Evolutionary conservation across 768 basidiomycete species (phyloP).

Genomic region (Boletus fagicola): DNA sequence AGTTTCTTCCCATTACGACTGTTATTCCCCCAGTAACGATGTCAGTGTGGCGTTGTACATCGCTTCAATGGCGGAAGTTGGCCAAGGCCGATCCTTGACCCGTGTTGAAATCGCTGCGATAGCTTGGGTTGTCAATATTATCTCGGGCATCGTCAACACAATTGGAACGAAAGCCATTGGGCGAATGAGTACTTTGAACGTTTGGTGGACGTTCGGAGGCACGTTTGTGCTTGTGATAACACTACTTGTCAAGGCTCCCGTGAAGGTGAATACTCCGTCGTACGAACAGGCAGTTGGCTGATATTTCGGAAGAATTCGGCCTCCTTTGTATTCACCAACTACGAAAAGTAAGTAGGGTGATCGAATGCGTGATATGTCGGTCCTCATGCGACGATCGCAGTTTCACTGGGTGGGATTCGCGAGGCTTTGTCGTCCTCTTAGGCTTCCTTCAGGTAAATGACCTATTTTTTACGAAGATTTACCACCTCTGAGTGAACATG

Average conservation of each 20-base stretch:
- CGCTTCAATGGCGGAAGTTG: slow-evolving; percentile 53
- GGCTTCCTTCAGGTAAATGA: slow-evolving; percentile 42
- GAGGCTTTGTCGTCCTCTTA: slow-evolving; percentile 55
- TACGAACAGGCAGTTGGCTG: neutral
- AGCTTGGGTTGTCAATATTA: slow-evolving; percentile 57
- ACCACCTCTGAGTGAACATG: neutral
- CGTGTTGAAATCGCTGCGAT: slow-evolving; percentile 51
- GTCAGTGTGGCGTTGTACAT: slow-evolving; percentile 51
- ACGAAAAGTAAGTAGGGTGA: slow-evolving; percentile 43
- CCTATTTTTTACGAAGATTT: neutral
- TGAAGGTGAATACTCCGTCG: slow-evolving; percentile 37
- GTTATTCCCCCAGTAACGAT: neutral
- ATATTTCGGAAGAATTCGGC: slow-evolving; percentile 44
- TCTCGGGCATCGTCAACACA: slow-evolving; percentile 54
- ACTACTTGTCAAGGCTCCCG: slow-evolving; percentile 54
- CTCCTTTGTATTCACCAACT: slow-evolving; percentile 54
- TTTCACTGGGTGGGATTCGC: slow-evolving; percentile 54
- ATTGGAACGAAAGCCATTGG: slow-evolving; percentile 57
- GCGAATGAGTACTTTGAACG: slow-evolving; percentile 51
- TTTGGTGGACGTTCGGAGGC: slow-evolving; percentile 63
- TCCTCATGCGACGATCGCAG: slow-evolving; percentile 27
- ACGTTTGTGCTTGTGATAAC: slow-evolving; percentile 57
- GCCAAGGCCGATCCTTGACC: slow-evolving; percentile 41
- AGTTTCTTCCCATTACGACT: neutral
- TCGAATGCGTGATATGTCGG: neutral